Conservation (phyloP, 2,329 filamentous ascomycete species). For the Ploettnerulaceae sp. region DNA sequence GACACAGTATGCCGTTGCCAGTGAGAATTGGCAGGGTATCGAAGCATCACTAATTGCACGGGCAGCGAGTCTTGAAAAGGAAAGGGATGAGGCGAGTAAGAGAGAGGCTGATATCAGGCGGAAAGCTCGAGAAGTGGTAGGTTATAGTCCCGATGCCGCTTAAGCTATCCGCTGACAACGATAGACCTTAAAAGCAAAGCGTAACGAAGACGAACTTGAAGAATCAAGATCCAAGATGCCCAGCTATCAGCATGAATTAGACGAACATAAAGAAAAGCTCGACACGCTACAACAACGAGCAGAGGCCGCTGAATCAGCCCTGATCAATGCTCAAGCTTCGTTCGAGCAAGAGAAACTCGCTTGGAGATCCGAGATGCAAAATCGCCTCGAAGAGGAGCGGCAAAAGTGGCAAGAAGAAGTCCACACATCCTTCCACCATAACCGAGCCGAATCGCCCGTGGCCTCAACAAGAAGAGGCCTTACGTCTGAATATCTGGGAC, state of each 20-base stretch:
- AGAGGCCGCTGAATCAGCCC: slow-evolving; percentile 59
- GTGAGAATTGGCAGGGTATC: slow-evolving; percentile 96
- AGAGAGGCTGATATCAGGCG: slow-evolving; percentile 83
- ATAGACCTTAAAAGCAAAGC: slow-evolving; percentile 57
- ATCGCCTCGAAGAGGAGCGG: slow-evolving; percentile 61
- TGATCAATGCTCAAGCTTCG: slow-evolving; percentile 53
- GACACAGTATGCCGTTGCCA: slow-evolving; percentile 89
- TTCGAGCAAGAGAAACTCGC: slow-evolving; percentile 54
- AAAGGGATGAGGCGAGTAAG: slow-evolving; percentile 78
- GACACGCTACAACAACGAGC: slow-evolving; percentile 60
- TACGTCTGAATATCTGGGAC: slow-evolving; percentile 34
- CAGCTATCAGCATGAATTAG: slow-evolving; percentile 59
- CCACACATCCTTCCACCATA: slow-evolving; percentile 31
- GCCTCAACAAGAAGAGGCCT: slow-evolving; percentile 31
- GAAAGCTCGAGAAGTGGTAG: slow-evolving; percentile 81
- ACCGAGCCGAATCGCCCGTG: slow-evolving; percentile 30
- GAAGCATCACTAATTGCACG: slow-evolving; percentile 79
- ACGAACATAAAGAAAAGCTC: slow-evolving; percentile 53
- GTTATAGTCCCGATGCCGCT: slow-evolving; percentile 30
- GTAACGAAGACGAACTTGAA: slow-evolving; percentile 77
- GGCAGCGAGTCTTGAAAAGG: slow-evolving; percentile 75
- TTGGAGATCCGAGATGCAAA: slow-evolving; percentile 51
- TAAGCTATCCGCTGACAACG: slow-evolving; percentile 28
- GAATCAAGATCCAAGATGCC: slow-evolving; percentile 58
- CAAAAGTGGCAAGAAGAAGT: slow-evolving; percentile 51